phyloP scores from a whole-genome alignment of 805 yeast species.

The Ogataea nitratoaversa region DNA sequence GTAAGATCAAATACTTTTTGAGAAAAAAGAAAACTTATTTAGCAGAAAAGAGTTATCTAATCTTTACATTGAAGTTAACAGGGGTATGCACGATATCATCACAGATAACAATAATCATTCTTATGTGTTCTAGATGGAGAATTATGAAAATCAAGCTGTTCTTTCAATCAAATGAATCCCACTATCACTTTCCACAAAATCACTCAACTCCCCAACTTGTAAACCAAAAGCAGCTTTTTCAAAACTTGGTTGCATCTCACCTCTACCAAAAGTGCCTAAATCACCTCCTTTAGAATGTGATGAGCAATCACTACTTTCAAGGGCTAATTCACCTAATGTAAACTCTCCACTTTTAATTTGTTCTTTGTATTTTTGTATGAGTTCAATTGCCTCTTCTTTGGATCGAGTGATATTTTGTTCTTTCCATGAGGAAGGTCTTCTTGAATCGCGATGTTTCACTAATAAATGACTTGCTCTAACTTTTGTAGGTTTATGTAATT shows the following conservation, averaged over 20 bases:
- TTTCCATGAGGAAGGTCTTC: constrained; percentile 94
- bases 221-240: constrained; percentile 83
- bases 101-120: no score
- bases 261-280: constrained; percentile 80
- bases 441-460: constrained; percentile 74
- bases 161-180: constrained; percentile 89
- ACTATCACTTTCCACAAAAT: constrained; percentile 80
- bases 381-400: constrained; percentile 78
- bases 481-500: constrained; percentile 52
- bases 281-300: constrained; percentile 89
- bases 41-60: no score
- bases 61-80: no score
- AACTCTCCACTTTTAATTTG: constrained; percentile 61
- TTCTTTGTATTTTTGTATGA: constrained; percentile 52
- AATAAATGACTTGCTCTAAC: constrained; percentile 80
- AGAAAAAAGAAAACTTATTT: no score
- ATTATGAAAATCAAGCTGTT: constrained; percentile 49
- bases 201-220: constrained; percentile 79
- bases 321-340: constrained; percentile 67
- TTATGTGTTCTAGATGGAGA: not conserved
- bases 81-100: no score
- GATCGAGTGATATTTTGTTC: constrained; percentile 64
- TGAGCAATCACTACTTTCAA: constrained; percentile 82
- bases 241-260: constrained; percentile 94
- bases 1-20: no score